Conservation (phyloP, 192 early-diverging fungal species). For the Umbelopsis sp. region DNA sequence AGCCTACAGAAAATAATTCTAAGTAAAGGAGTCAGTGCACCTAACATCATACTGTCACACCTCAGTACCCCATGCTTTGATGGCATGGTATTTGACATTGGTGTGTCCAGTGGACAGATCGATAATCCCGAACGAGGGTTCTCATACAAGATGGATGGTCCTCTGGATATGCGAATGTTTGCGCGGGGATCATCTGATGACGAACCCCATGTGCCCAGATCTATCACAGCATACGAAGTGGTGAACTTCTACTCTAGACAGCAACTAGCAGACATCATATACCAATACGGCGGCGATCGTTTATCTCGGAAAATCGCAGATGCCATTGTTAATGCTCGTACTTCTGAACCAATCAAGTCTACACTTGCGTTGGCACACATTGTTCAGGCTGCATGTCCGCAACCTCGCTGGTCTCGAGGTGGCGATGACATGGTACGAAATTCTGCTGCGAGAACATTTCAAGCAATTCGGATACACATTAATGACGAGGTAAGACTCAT, state of each 20-base stretch:
- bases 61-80: constrained; percentile 53
- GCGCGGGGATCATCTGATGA: constrained; percentile 32
- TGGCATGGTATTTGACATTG: constrained; percentile 77
- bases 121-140: constrained; percentile 68
- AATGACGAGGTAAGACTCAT: constrained; percentile 61
- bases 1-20: not conserved
- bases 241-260: constrained; percentile 64
- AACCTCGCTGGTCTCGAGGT: constrained; percentile 38
- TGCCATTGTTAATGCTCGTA: constrained; percentile 61
- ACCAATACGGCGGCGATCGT: constrained; percentile 69
- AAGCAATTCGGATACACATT: constrained; percentile 67
- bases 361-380: constrained; percentile 60
- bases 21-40: not conserved
- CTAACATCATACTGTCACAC: not conserved
- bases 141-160: constrained; percentile 65
- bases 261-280: constrained; percentile 67
- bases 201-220: constrained; percentile 24
- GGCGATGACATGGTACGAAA: constrained; percentile 54
- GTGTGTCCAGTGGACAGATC: constrained; percentile 66
- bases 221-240: constrained; percentile 63
- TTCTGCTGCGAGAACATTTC: constrained; percentile 59
- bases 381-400: constrained; percentile 54
- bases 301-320: constrained; percentile 59
- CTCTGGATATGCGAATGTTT: constrained; percentile 80
- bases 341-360: constrained; percentile 49